A percentile compares a stretch with the other conserved stretches of the same genome.
Conservation (phyloP, 2,329 filamentous ascomycete species). For the Monilinia polystroma region DNA sequence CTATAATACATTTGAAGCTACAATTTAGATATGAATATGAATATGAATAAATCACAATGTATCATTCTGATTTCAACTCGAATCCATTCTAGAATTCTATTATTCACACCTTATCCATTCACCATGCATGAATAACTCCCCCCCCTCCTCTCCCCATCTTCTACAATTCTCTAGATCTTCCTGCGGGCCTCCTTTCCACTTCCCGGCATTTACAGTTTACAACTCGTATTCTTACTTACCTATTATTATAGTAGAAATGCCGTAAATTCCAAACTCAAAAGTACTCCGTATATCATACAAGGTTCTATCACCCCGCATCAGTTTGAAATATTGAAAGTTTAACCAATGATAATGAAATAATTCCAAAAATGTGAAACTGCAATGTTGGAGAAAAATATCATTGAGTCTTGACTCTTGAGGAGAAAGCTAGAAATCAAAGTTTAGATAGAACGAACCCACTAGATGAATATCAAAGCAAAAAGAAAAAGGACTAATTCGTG, state of each 20-base stretch:
- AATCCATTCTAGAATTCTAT: too few relatives aligned
- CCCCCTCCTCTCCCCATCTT: background rate
- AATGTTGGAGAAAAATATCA: conserved; percentile 3
- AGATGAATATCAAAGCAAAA: background rate
- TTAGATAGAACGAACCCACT: background rate
- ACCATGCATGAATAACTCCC: background rate
- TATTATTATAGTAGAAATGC: background rate
- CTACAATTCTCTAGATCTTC: background rate
- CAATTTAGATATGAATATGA: background rate
- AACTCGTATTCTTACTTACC: background rate
- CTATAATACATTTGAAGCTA: background rate
- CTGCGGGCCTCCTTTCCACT: background rate
- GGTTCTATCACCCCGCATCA: conserved; percentile 9
- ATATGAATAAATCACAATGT: background rate
- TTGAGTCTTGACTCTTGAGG: background rate
- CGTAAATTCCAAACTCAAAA: background rate
- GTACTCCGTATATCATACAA: background rate
- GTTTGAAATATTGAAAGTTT: background rate
- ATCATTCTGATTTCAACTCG: too few relatives aligned
- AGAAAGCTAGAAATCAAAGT: background rate
- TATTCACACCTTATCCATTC: background rate
- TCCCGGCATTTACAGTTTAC: background rate
- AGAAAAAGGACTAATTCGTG: too few relatives aligned
- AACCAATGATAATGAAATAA: background rate
- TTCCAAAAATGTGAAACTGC: background rate